Percentiles rank a stretch among this genome's conserved stretches.
These are phyloP conservation scores for Salix arbutifolia DNA, from an alignment of 345 rosid species.

Conservation along the genomic window DNA sequence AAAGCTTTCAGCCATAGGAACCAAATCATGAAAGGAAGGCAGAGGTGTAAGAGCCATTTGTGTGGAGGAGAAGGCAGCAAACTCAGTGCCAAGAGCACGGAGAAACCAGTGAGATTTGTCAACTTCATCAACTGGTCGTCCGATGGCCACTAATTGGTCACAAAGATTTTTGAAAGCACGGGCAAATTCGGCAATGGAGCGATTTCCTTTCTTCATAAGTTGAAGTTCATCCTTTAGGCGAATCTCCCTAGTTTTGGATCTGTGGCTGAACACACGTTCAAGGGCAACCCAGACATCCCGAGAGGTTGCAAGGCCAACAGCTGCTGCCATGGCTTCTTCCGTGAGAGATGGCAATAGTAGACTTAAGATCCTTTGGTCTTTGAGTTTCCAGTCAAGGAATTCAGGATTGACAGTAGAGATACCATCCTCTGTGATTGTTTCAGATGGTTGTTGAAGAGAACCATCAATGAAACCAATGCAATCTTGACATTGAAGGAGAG, in stretches of 20 bases:
- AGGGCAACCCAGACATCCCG: neutral
- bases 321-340: neutral
- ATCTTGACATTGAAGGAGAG: neutral
- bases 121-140: neutral
- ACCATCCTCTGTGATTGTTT: fast-evolving
- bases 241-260: neutral
- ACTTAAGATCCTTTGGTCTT: neutral
- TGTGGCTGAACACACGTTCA: neutral
- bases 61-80: neutral
- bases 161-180: neutral
- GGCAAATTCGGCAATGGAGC: neutral
- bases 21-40: neutral
- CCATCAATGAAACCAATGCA: neutral
- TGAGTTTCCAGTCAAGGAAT: neutral
- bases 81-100: neutral
- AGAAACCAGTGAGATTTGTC: neutral
- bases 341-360: neutral
- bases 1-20: slow-evolving; percentile 1
- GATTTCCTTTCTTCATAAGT: neutral
- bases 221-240: neutral
- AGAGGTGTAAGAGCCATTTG: neutral
- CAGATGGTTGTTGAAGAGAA: no score
- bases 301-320: neutral
- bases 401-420: no score
- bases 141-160: neutral